Evolutionary conservation across 208 protist genomes (phyloP).

Genomic region (Acanthamoeba triangularis): DNA sequence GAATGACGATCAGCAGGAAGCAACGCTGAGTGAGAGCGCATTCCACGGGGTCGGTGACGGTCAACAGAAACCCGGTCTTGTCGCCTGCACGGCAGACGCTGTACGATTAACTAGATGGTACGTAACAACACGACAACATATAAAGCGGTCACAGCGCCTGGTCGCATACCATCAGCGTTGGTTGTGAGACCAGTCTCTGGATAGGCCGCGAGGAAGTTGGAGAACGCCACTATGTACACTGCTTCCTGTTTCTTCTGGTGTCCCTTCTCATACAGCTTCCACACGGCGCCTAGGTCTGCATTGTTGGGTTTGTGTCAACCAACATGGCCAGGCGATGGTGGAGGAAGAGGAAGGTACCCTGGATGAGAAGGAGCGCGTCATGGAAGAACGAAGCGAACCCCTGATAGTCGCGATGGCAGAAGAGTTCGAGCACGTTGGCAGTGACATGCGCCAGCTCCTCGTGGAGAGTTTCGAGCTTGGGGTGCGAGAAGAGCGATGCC

Average conservation of each 20-base stretch:
- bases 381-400: conserved; percentile 51
- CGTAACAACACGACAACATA: not conserved
- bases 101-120: not conserved
- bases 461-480: conserved; percentile 49
- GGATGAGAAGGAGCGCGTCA: conserved; percentile 30
- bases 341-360: not conserved
- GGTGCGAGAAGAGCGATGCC: conserved; percentile 15
- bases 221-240: conserved; percentile 21
- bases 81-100: not conserved
- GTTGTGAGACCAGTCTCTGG: not conserved
- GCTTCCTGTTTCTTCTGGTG: not conserved
- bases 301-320: not conserved
- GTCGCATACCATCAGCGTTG: not conserved
- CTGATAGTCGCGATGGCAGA: conserved; percentile 42
- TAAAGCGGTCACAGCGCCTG: not conserved
- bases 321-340: not conserved
- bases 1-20: conserved; percentile 26
- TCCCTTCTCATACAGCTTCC: conserved; percentile 27
- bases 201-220: conserved; percentile 44
- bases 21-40: conserved; percentile 33
- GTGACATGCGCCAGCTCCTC: conserved; percentile 15
- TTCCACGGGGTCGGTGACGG: not conserved
- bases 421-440: conserved; percentile 46
- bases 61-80: not conserved
- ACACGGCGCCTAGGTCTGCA: not conserved